phyloP scores from a whole-genome alignment of 768 basidiomycete genomes.

The Boletus sp. region DNA sequence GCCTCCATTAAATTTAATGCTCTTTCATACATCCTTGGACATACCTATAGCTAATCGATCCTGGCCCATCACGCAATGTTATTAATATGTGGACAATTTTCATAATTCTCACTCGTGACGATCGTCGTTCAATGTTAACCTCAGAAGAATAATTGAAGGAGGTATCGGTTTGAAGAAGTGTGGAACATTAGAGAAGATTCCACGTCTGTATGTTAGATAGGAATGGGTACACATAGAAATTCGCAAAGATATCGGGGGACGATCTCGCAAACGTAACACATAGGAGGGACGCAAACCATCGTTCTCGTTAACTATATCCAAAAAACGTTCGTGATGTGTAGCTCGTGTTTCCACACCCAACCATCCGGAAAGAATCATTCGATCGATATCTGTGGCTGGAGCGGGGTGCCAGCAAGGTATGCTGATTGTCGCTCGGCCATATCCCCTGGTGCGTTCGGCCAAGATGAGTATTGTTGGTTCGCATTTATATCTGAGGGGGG shows the following conservation, averaged over 20 bases:
- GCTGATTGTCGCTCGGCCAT: slow-evolving; percentile 48
- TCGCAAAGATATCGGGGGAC: neutral
- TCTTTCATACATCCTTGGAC: neutral
- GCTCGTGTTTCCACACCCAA: neutral
- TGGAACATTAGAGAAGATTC: slow-evolving; percentile 16
- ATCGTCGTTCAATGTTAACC: neutral
- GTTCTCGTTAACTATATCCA: slow-evolving; percentile 2
- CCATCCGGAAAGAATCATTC: slow-evolving; percentile 44
- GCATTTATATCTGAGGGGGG: slow-evolving; percentile 45
- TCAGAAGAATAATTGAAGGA: neutral
- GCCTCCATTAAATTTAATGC: neutral
- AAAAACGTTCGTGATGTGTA: slow-evolving; percentile 2
- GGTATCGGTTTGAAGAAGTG: slow-evolving; percentile 8
- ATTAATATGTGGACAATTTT: neutral
- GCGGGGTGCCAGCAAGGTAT: slow-evolving; percentile 43
- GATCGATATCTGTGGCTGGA: slow-evolving; percentile 72
- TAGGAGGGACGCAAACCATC: neutral
- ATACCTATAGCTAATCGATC: neutral
- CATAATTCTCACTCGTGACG: neutral
- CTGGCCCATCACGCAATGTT: too few relatives aligned
- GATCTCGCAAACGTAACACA: neutral
- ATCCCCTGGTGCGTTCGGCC: slow-evolving; percentile 38
- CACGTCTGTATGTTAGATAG: slow-evolving; percentile 21
- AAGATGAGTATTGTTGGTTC: slow-evolving; percentile 43
- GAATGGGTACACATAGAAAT: slow-evolving; percentile 10